These are phyloP conservation scores for Mycocalia duriaeana DNA, from an alignment of 1,284 basidiomycete genomes.

Conservation along the genomic window DNA sequence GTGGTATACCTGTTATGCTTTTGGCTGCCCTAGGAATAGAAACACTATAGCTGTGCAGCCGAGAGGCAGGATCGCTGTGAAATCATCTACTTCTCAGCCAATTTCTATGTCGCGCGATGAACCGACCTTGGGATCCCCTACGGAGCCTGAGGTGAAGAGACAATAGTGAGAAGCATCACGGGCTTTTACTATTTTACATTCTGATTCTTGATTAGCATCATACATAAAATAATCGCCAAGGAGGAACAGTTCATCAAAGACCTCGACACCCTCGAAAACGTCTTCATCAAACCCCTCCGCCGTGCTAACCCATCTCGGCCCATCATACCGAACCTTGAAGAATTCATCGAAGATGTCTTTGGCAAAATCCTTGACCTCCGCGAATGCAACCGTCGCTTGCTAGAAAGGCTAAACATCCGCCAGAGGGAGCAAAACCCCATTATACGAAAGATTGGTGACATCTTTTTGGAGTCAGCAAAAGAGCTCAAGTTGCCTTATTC, in stretches of 20 bases:
- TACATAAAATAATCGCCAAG: constrained; percentile 82
- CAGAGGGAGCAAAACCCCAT: constrained; percentile 84
- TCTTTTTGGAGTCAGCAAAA: constrained; percentile 82
- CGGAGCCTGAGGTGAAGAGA: constrained; percentile 75
- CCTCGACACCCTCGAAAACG: constrained; percentile 75
- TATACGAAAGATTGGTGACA: constrained; percentile 82
- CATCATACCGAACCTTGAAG: constrained; percentile 55
- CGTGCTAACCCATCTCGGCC: constrained; percentile 71
- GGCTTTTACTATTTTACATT: constrained; percentile 1
- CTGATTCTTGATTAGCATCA: constrained; percentile 47
- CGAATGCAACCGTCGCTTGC: constrained; percentile 71
- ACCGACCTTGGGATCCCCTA: constrained; percentile 59
- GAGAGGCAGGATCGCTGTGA: constrained; percentile 68
- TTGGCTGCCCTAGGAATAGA: constrained; percentile 66
- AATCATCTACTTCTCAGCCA: too few relatives aligned
- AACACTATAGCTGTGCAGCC: constrained; percentile 16
- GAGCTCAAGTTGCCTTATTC: constrained; percentile 89
- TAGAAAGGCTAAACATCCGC: constrained; percentile 82
- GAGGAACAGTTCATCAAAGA: constrained; percentile 89
- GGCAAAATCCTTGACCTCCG: constrained; percentile 81
- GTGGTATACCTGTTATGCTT: constrained; percentile 70
- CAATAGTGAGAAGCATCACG: constrained; percentile 52
- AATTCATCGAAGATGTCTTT: constrained; percentile 84
- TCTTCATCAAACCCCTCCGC: constrained; percentile 78
- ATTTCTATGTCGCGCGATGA: constrained; percentile 65